phyloP scores from a whole-genome alignment of 805 yeast species.

The Candida ficus region DNA sequence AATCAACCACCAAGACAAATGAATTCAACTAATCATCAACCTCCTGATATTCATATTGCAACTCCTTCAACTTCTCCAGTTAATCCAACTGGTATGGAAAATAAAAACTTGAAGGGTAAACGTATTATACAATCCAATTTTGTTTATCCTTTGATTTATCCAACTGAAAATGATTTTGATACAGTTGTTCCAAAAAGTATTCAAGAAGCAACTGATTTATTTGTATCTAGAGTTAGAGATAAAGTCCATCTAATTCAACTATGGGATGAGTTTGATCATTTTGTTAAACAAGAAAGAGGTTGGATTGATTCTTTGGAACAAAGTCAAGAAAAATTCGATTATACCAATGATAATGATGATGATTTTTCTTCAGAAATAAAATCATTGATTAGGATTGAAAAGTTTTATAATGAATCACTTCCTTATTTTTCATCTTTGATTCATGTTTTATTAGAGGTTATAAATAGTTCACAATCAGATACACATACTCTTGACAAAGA shows the following conservation, averaged over 20 bases:
- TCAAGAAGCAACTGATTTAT: constrained; percentile 69
- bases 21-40: constrained; percentile 39
- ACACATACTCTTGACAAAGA: neutral
- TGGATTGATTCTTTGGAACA: constrained; percentile 28
- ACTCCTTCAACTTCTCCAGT: constrained; percentile 84
- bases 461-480: constrained; percentile 33
- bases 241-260: constrained; percentile 67
- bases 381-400: constrained; percentile 52
- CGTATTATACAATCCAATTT: constrained; percentile 61
- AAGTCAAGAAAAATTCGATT: constrained; percentile 28
- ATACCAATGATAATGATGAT: constrained; percentile 17
- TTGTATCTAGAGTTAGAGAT: constrained; percentile 55
- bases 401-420: constrained; percentile 48
- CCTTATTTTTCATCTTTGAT: constrained; percentile 59
- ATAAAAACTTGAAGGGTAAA: constrained; percentile 32
- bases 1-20: constrained; percentile 39
- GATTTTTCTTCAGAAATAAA: constrained; percentile 29
- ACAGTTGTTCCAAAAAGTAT: constrained; percentile 62
- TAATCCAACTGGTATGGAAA: constrained; percentile 34
- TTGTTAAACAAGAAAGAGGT: constrained; percentile 72
- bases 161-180: constrained; percentile 31
- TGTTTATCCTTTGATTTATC: constrained; percentile 63
- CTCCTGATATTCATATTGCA: constrained; percentile 63
- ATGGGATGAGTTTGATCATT: constrained; percentile 64
- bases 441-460: constrained; percentile 55